A percentile compares a stretch with the other conserved stretches of the same genome.
Conservation (phyloP, 148 eudicot species). For the Simmondsia chinensis region DNA sequence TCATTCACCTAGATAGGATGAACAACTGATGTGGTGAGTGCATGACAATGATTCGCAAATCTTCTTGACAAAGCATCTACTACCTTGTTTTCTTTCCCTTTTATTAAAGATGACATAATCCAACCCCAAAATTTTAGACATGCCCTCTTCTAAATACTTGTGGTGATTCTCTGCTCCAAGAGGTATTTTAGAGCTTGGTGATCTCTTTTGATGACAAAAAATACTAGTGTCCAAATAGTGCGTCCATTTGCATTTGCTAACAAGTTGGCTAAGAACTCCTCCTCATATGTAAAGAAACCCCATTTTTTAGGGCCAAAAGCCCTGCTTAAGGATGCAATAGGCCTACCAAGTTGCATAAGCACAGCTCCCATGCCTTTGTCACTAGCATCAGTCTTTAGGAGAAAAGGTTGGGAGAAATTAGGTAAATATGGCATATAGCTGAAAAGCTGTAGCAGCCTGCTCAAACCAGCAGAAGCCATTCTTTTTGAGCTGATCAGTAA, state of each 20-base stretch:
- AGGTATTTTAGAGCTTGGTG: too few species aligned
- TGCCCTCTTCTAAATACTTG: background rate
- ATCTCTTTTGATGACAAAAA: background rate
- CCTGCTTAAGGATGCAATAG: background rate
- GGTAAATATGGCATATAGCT: background rate
- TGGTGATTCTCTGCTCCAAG: too few species aligned
- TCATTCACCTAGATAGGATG: too few species aligned
- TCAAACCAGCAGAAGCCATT: background rate
- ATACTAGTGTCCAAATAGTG: background rate
- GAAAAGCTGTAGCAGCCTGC: background rate
- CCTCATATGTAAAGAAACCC: background rate
- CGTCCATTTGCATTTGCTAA: background rate
- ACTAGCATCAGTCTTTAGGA: too few species aligned
- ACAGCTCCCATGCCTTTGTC: background rate
- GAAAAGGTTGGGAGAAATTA: too few species aligned
- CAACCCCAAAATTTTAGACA: too few species aligned
- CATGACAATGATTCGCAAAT: background rate
- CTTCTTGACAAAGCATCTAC: background rate
- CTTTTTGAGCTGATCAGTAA: background rate
- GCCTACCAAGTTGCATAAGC: background rate
- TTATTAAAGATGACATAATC: too few species aligned
- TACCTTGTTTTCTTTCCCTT: background rate
- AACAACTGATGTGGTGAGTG: too few species aligned
- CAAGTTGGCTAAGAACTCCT: background rate
- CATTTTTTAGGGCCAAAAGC: background rate